Conservation (phyloP, 140 eudicot species). For the Cichorium intybus region DNA sequence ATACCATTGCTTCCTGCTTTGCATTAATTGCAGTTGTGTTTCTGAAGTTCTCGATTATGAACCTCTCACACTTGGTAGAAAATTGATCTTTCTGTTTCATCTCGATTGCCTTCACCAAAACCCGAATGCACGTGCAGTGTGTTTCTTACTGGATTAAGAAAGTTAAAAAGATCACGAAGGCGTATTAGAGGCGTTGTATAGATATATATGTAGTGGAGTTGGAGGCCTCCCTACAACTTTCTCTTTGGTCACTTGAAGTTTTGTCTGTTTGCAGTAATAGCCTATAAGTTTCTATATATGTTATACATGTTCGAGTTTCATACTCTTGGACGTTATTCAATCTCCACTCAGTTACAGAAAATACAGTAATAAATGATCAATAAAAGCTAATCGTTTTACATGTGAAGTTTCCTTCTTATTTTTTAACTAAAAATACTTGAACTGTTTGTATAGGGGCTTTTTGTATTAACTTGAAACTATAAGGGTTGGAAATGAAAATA, state of each 20-base stretch:
- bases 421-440: too few relatives aligned
- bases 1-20: conserved; percentile 23
- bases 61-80: conserved; percentile 27
- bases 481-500: neutral
- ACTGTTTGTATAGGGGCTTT: neutral
- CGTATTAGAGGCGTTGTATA: conserved; percentile 2
- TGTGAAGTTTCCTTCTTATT: neutral
- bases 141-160: neutral
- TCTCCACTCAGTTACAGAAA: too few relatives aligned
- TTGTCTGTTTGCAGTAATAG: conserved; percentile 1
- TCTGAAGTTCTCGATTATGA: conserved; percentile 25
- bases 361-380: too few relatives aligned
- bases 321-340: too few relatives aligned
- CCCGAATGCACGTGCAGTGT: neutral
- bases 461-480: neutral
- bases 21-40: conserved; percentile 17
- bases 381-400: neutral
- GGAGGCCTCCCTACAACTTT: neutral
- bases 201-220: conserved; percentile 11
- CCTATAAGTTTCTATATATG: neutral
- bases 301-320: conserved; percentile 3
- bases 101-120: neutral
- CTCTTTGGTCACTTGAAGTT: conserved; percentile 12
- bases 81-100: conserved; percentile 35
- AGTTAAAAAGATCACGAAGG: neutral